phyloP scores from a whole-genome alignment of 2,329 filamentous ascomycete genomes.

The Sporothrix euskadiensis region DNA sequence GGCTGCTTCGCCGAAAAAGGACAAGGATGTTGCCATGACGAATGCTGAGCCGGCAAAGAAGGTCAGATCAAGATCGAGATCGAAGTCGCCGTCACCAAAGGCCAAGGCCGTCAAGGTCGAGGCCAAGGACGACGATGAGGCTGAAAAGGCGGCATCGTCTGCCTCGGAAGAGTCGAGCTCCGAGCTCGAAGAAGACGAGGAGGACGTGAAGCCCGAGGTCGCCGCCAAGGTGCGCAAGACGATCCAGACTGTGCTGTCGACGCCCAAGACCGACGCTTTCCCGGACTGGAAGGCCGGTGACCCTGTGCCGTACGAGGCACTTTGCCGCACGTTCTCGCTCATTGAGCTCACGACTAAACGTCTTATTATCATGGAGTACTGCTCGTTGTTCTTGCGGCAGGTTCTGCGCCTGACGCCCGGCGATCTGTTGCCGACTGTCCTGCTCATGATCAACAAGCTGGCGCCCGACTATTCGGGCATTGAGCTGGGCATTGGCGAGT shows the following conservation, averaged over 20 bases:
- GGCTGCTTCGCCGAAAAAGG: background rate
- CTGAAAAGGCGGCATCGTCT: conserved; percentile 33
- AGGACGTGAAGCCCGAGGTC: conserved; percentile 65
- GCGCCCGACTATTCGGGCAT: conserved; percentile 96
- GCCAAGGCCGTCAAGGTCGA: conserved; percentile 41
- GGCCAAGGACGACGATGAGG: conserved; percentile 57
- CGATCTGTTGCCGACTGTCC: conserved; percentile 82
- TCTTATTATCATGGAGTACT: conserved; percentile 83
- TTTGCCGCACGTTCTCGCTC: conserved; percentile 92
- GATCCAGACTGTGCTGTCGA: conserved; percentile 78
- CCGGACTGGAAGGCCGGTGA: conserved; percentile 90
- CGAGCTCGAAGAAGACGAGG: conserved; percentile 45
- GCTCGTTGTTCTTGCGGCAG: conserved; percentile 86
- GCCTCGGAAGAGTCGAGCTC: conserved; percentile 44
- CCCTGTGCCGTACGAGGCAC: conserved; percentile 88
- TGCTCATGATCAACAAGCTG: conserved; percentile 97
- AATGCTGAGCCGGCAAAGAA: conserved; percentile 35
- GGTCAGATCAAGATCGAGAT: conserved; percentile 42
- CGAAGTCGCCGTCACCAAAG: background rate
- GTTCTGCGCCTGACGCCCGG: conserved; percentile 87
- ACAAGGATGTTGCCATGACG: background rate
- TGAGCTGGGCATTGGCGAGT: conserved; percentile 97
- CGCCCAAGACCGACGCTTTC: conserved; percentile 77
- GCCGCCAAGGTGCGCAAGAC: conserved; percentile 74
- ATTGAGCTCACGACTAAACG: conserved; percentile 94